phyloP scores from a whole-genome alignment of 2,329 filamentous ascomycete genomes.

The Phymatotrichopsis omnivora region DNA sequence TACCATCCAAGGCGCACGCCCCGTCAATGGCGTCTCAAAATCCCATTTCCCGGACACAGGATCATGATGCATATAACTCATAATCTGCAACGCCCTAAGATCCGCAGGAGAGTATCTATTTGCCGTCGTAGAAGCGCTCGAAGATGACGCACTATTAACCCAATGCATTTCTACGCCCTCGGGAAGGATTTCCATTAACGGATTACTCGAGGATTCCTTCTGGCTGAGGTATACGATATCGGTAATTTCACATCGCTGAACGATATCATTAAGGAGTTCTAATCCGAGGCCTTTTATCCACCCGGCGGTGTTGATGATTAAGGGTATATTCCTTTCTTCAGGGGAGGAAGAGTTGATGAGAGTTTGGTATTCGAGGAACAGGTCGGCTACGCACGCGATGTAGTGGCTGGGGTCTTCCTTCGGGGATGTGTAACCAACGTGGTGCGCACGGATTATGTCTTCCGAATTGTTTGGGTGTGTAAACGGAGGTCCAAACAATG shows the following conservation, averaged over 20 bases:
- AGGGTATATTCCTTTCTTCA: slow-evolving; percentile 39
- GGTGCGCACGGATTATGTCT: slow-evolving; percentile 50
- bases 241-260: slow-evolving; percentile 45
- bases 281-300: slow-evolving; percentile 64
- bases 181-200: slow-evolving; percentile 7
- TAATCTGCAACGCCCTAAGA: slow-evolving; percentile 62
- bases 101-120: slow-evolving; percentile 45
- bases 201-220: slow-evolving; percentile 27
- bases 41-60: slow-evolving; percentile 21
- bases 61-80: slow-evolving; percentile 62
- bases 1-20: slow-evolving; percentile 51
- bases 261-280: slow-evolving; percentile 51
- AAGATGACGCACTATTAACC: slow-evolving; percentile 23
- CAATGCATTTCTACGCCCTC: slow-evolving; percentile 6
- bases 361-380: slow-evolving; percentile 49
- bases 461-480: slow-evolving; percentile 44
- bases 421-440: slow-evolving; percentile 54
- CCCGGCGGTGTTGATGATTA: slow-evolving; percentile 65
- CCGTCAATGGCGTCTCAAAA: slow-evolving; percentile 45
- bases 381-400: slow-evolving; percentile 51
- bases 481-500: slow-evolving; percentile 58
- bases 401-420: slow-evolving; percentile 59
- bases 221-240: slow-evolving; percentile 60
- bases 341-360: slow-evolving; percentile 29
- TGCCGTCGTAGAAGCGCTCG: slow-evolving; percentile 36